Evolutionary conservation across 306 rosid genomes (phyloP).

Genomic region (Quercus aquifolioides): DNA sequence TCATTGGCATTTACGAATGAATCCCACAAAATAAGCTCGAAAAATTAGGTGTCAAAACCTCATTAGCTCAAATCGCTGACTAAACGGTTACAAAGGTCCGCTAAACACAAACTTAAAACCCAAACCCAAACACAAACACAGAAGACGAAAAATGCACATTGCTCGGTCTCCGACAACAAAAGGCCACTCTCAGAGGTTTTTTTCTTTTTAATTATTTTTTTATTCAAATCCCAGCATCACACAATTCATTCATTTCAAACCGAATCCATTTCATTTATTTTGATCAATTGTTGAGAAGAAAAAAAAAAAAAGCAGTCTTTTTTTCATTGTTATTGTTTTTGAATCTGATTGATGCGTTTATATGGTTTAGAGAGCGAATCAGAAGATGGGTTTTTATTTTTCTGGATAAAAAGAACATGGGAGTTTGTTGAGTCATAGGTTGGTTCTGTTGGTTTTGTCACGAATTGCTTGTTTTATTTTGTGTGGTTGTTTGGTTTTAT

Average conservation of each 20-base stretch:
- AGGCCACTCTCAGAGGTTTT: not conserved
- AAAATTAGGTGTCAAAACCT: constrained; percentile 16
- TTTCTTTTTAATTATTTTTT: too few relatives aligned
- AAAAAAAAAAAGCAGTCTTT: not conserved
- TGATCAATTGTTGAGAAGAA: not conserved
- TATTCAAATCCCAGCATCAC: not conserved
- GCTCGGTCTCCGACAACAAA: not conserved
- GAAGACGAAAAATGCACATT: not conserved
- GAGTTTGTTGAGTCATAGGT: not conserved
- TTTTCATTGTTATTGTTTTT: not conserved
- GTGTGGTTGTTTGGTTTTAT: too few relatives aligned
- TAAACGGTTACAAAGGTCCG: constrained; percentile 39
- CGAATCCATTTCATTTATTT: not conserved
- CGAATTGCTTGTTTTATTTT: not conserved
- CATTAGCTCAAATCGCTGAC: constrained; percentile 26
- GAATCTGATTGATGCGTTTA: not conserved
- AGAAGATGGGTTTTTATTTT: not conserved
- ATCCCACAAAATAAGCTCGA: not conserved
- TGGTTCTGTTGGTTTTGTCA: not conserved
- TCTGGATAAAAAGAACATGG: not conserved
- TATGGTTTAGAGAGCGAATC: not conserved
- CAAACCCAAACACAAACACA: too few relatives aligned
- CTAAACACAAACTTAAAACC: not conserved
- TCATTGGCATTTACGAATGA: not conserved
- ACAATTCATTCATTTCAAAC: not conserved